Base-by-base conservation (phyloP, 2,329 filamentous ascomycete species). In the Microcyclosporella mali region DNA sequence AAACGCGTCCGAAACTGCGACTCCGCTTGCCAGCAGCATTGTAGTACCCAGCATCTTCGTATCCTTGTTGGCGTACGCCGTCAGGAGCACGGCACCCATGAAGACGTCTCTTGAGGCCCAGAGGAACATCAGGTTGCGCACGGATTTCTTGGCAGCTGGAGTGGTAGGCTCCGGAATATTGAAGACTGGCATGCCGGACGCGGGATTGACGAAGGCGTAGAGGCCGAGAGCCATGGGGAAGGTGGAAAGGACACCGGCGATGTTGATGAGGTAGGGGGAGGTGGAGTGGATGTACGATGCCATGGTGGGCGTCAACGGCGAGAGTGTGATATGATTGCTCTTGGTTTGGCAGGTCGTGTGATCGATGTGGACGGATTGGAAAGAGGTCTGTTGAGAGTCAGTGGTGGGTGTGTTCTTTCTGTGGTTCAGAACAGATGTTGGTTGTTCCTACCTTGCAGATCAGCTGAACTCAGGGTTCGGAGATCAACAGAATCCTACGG, bases 21-120 rank as follows among this genome's bases (percentile, higher is more conserved):
- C 33, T 2, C 25, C 27, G 21, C 8, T 10, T 15, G 27, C 15
- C 10, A 12, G 10, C 3, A 42, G n/a, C 12, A 21, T 12, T 6
- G 21, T 25, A 6, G 12, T 11, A 9, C 33, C 40, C 33, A 42
- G 16, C 27, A 19, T 27, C 25, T n/a, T 33, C 7, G 15, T n/a
- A 32, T 42, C 40, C 2, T 19, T 16, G 32, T 37, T 27, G 14
- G 15, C 32, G 21, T 27, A 35, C 16, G 33, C 40, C 3, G 19
- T 28, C 8, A 18, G 9, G 6, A 34, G 36, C 14, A 25, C 28
- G 3, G 28, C 10, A 3, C 33, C 33, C 33, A 42, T 42, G 40
- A 42, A 42, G 6, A 36, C 6, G 16, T 42, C 40, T 6, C 40
- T 7, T 7, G 17, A 36, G 7, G 40, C 40, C 33, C 40, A 42